A percentile compares a stretch with the other conserved stretches of the same genome.
Conservation (phyloP, 176 grass and related monocot species). For the Oryza longistaminata region DNA sequence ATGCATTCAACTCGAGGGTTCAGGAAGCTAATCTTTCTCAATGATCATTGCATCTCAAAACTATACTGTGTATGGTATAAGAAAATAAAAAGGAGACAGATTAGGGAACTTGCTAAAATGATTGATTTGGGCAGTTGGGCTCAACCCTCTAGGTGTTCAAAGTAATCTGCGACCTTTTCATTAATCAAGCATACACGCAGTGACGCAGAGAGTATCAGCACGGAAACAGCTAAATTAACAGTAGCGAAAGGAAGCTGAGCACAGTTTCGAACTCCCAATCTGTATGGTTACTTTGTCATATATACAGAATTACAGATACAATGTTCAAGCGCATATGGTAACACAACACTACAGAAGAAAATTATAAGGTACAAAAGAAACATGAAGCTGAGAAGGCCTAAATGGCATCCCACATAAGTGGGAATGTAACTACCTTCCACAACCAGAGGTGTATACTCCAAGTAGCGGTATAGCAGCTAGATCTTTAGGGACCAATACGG, state of each 20-base stretch:
- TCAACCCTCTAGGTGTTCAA: not conserved
- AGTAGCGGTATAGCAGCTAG: not conserved
- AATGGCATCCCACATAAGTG: not conserved
- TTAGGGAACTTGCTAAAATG: not conserved
- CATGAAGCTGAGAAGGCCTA: slow-evolving; percentile 12
- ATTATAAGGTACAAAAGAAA: slow-evolving; percentile 23
- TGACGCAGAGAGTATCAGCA: not conserved
- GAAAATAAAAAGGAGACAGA: not conserved
- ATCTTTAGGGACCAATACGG: slow-evolving; percentile 1
- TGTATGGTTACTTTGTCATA: slow-evolving; percentile 7
- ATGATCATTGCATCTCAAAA: not conserved
- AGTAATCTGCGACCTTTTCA: not conserved
- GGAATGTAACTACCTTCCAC: not conserved
- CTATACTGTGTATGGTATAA: too few species aligned
- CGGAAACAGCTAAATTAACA: not conserved
- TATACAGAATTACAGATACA: slow-evolving; percentile 26
- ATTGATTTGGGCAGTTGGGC: not conserved
- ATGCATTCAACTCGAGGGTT: not conserved
- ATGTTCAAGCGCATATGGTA: slow-evolving; percentile 14
- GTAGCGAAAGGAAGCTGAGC: not conserved
- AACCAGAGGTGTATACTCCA: slow-evolving; percentile 32
- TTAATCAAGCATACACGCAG: not conserved
- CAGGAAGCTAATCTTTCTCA: not conserved
- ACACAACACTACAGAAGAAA: not conserved
- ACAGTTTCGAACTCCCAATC: slow-evolving; percentile 21